Evolutionary conservation across 441 rosid species (phyloP), one percentile per base, ranked within the genome.

Genomic region (Mallotus japonicus): DNA sequence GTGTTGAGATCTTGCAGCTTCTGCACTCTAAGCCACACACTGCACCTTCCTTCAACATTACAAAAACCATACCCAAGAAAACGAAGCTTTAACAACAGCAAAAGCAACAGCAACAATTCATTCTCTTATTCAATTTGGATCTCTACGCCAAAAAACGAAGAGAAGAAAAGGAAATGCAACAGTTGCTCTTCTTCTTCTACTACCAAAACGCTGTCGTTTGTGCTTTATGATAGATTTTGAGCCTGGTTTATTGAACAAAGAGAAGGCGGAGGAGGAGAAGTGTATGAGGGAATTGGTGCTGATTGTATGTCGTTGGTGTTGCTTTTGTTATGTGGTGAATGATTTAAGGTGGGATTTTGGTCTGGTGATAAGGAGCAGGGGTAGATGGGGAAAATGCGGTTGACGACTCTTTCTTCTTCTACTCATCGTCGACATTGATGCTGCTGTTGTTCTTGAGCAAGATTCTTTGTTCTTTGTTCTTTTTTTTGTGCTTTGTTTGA

Each of bases 371-470:
- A 82, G 89, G 81, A 85, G 92, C 77, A 77, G 88, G 73, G 89
- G 90, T 75, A 69, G 93, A 71, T 86, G 93, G 93, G 95, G 93
- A 74, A 88, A 89, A 87, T 93, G 98, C 75, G 95, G 92, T 58
- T 93, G 32, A 28, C 32, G 84, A 89, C 84, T 64, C 54, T 50
- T 47, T 68, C 64, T 67, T 58, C 57, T 24, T 20, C 11, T 12
- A 15, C 37, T 62, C 40, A 5, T 19, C 51, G 20, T 62, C 53
- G 13, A 49, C 51, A 44, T 69, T 62, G 20, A 70, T 44, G 64
- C 51, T 42, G 13, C 46, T 71, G 16, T 37, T 65, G n/a, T 46
- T 42, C 17, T 49, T 19, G 8, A 10, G 24, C 28, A 3, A 56
- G 8, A 56, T 28, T 28, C 14, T 24, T 42, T 42, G 60, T 28